Evolutionary conservation across 176 grass and related monocot genomes (phyloP).

Genomic region (Saccharum spontaneum): DNA sequence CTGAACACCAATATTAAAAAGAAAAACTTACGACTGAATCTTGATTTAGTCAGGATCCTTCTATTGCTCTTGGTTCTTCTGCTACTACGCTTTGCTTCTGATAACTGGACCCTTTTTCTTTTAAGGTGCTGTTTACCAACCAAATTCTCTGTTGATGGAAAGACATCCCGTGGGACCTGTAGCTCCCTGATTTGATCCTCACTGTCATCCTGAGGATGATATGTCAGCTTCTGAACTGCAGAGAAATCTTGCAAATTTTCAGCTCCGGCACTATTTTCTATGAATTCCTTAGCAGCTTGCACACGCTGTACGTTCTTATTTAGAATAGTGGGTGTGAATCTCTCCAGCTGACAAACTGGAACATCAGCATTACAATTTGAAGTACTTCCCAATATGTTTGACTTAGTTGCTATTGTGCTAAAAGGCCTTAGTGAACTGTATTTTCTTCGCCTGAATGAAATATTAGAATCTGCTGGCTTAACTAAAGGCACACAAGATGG

Average conservation of each 20-base stretch:
- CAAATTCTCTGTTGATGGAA: conserved; percentile 18
- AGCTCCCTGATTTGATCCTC: conserved; percentile 32
- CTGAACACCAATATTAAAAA: conserved; percentile 27
- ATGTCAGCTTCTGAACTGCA: conserved; percentile 23
- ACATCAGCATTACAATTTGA: conserved; percentile 34
- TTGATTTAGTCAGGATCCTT: conserved; percentile 44
- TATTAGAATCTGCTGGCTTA: conserved; percentile 26
- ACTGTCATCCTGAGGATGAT: conserved; percentile 10
- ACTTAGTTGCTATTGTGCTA: conserved; percentile 42
- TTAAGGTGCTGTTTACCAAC: conserved; percentile 36
- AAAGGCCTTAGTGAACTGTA: conserved; percentile 54
- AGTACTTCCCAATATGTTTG: conserved; percentile 21
- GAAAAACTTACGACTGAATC: conserved; percentile 55
- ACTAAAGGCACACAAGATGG: conserved; percentile 29
- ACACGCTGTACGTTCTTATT: conserved; percentile 56
- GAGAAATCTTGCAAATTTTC: conserved; percentile 40
- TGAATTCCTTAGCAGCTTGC: conserved; percentile 40
- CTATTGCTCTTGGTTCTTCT: conserved; percentile 39
- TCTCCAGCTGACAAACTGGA: conserved; percentile 33
- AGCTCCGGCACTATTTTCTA: conserved; percentile 38
- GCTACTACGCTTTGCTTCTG: conserved; percentile 47
- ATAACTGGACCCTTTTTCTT: conserved; percentile 69
- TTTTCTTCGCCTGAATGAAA: conserved; percentile 24
- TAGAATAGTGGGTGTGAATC: conserved; percentile 29
- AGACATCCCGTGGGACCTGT: conserved; percentile 16